These are phyloP conservation scores for Noccaea caerulescens DNA, from an alignment of 345 rosid genomes.

Conservation along the genomic window DNA sequence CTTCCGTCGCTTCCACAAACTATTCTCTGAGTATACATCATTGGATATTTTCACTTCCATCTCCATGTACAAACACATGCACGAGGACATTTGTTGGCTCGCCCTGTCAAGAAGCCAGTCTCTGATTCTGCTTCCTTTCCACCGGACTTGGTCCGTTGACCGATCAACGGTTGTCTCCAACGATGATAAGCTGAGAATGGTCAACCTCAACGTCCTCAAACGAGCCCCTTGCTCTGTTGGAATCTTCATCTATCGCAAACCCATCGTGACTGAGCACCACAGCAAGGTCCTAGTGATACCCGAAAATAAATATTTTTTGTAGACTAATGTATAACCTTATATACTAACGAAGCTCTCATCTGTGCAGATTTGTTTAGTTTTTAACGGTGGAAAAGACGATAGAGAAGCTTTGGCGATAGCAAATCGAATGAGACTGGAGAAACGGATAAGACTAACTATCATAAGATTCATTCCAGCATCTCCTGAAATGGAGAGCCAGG, in stretches of 20 bases:
- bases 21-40: not conserved
- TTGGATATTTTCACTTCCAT: slow-evolving; percentile 41
- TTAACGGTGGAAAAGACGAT: slow-evolving; percentile 50
- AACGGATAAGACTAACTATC: slow-evolving; percentile 39
- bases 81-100: slow-evolving; percentile 61
- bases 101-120: slow-evolving; percentile 49
- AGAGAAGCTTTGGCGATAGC: slow-evolving; percentile 48
- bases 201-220: slow-evolving; percentile 52
- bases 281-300: slow-evolving; percentile 28
- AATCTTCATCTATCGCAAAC: slow-evolving; percentile 48
- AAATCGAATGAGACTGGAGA: slow-evolving; percentile 36
- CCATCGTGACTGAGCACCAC: not conserved
- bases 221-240: slow-evolving; percentile 71
- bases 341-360: not conserved
- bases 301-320: no score
- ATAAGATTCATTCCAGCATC: slow-evolving; percentile 31
- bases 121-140: slow-evolving; percentile 65
- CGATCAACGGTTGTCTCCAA: slow-evolving; percentile 47
- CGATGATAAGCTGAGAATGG: slow-evolving; percentile 33
- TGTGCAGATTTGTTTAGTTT: slow-evolving; percentile 42
- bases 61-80: slow-evolving; percentile 48
- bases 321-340: not conserved
- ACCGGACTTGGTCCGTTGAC: slow-evolving; percentile 52
- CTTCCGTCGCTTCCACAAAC: slow-evolving; percentile 29
- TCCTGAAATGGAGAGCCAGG: slow-evolving; percentile 20